Evolutionary conservation across 2,329 filamentous ascomycete species (phyloP), one percentile per base, ranked within the genome.

Genomic region (Hypoxylon sp.): DNA sequence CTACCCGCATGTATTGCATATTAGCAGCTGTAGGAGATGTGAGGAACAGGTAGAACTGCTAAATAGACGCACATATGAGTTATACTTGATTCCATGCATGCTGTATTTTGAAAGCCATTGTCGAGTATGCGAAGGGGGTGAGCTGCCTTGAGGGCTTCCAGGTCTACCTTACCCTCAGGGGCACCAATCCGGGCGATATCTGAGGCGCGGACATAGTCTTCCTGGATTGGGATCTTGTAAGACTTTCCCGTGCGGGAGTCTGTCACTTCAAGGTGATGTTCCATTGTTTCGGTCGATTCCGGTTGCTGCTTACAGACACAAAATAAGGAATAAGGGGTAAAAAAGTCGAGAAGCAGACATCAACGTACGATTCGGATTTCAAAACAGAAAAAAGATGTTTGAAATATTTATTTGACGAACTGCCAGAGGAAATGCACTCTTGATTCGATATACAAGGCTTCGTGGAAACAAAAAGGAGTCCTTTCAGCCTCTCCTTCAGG

Each of bases 61-160:
- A 15, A 6, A n/a, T 15, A 42, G 15, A 56, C 67, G 21, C 27
- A 68, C 67, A 69, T 66, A 27, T 65, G 63, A 2, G 67, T 69
- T 37, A 69, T 68, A 21, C 63, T 66, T 43, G 67, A 69, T 42
- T 69, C 67, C 60, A 69, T 66, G 24, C 66, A 68, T 21, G 67
- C 67, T 3, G 67, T 69, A 33, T 69, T 51, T 49, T 67, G 62
- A 46, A 64, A 69, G 27, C 67, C 67, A 48, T 63, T 52, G 38
- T 68, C 66, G 38, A 67, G 37, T 38, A 69, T 64, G 10, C 55
- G 61, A 13, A 69, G 62, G 9, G 64, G 60, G 11, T 41, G 60
- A 27, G 55, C 17, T n/a, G 52, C 47, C 47, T 55, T 57, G 29
- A 56, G 41, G 17, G 21, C 48, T 18, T 21, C 49, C 24, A 55